Percentiles rank a stretch among this genome's conserved stretches.
These are phyloP conservation scores for Acidomyces sp. DNA, from an alignment of 495 filamentous ascomycete species.

Conservation along the genomic window DNA sequence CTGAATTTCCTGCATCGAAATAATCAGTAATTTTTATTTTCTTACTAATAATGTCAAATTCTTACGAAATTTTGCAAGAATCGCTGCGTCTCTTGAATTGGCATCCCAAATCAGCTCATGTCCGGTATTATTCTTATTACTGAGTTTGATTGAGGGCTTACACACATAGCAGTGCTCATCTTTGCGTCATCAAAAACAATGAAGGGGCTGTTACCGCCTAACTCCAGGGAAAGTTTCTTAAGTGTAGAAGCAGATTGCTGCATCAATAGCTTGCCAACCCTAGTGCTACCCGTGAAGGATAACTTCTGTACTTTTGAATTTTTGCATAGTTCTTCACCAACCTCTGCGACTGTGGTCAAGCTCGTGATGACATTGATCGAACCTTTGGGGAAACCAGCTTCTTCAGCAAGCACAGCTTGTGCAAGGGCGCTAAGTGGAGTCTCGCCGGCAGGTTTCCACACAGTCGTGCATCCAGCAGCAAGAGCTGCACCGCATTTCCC, in stretches of 20 bases:
- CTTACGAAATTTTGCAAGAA: conserved; percentile 73
- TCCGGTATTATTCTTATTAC: too few relatives aligned
- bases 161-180: conserved; percentile 61
- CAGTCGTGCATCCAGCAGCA: conserved; percentile 72
- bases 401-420: conserved; percentile 64
- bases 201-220: conserved; percentile 85
- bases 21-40: too few relatives aligned
- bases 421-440: conserved; percentile 77
- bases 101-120: too few relatives aligned
- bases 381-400: conserved; percentile 74
- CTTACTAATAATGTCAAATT: too few relatives aligned
- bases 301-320: conserved; percentile 64
- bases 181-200: conserved; percentile 90
- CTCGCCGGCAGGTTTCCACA: conserved; percentile 73
- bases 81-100: conserved; percentile 58
- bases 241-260: conserved; percentile 66
- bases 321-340: conserved; percentile 61
- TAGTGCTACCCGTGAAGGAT: conserved; percentile 79
- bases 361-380: conserved; percentile 74
- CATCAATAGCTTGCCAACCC: conserved; percentile 79
- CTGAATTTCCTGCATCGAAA: too few relatives aligned
- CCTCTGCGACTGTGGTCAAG: conserved; percentile 53
- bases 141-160: too few relatives aligned
- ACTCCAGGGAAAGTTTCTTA: conserved; percentile 77
- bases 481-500: conserved; percentile 77